Evolutionary conservation across 179 eudicot genomes (phyloP).

Genomic region (Pouteria campechiana): DNA sequence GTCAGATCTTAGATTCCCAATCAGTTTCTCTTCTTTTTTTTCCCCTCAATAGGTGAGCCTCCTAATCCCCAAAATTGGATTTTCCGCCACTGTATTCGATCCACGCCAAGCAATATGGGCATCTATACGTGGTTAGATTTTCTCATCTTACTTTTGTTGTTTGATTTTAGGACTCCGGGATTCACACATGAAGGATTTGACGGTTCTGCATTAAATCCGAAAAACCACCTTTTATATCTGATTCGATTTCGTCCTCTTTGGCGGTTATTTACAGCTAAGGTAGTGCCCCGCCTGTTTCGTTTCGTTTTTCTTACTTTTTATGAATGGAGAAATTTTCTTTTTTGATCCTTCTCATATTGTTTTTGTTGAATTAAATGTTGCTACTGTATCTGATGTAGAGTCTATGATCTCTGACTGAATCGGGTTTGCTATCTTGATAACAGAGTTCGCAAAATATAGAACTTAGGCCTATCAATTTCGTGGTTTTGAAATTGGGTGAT

Average conservation of each 20-base stretch:
- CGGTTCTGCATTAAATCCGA: conserved; percentile 32
- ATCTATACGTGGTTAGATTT: background rate
- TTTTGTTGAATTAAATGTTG: background rate
- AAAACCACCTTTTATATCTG: conserved; percentile 31
- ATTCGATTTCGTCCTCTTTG: conserved; percentile 27
- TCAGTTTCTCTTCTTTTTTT: conserved; percentile 29
- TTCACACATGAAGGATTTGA: conserved; percentile 28
- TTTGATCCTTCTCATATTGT: background rate
- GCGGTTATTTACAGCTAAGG: conserved; percentile 32
- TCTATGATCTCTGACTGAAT: background rate
- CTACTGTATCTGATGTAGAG: background rate
- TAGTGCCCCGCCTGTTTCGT: conserved; percentile 10
- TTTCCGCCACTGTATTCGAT: background rate
- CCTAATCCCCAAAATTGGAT: no score
- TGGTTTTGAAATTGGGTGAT: conserved; percentile 1
- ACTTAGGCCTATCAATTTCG: background rate
- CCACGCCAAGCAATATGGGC: no score
- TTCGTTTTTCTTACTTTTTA: conserved; percentile 5
- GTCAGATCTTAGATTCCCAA: conserved; percentile 53
- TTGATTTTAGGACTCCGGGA: conserved; percentile 29
- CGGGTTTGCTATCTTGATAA: background rate
- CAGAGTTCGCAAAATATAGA: background rate
- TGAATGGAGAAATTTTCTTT: conserved; percentile 12
- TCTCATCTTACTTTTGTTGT: conserved; percentile 5
- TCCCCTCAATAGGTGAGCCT: conserved; percentile 21